A percentile compares a stretch with the other conserved stretches of the same genome.
phyloP scores from a whole-genome alignment of 1,284 basidiomycete species.

The Anthracocystis walkeri region DNA sequence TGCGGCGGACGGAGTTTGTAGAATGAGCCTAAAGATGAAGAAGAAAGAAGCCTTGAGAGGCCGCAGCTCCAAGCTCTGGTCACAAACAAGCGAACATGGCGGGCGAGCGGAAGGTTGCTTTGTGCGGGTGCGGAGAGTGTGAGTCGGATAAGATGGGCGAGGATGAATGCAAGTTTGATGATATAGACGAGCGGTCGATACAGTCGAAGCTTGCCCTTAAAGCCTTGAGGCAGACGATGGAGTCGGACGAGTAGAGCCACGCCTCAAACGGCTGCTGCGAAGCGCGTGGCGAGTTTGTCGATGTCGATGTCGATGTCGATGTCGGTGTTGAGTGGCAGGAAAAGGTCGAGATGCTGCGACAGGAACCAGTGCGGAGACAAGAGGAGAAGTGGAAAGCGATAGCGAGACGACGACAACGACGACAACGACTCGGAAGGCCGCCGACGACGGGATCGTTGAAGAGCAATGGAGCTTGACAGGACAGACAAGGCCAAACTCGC shows the following conservation, averaged over 20 bases:
- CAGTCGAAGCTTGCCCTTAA: not conserved
- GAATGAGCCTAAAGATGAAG: not conserved
- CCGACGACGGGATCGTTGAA: slow-evolving; percentile 1
- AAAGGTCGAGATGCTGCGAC: not conserved
- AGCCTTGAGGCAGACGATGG: not conserved
- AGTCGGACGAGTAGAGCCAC: slow-evolving; percentile 5
- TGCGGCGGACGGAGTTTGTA: not conserved
- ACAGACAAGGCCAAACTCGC: not conserved
- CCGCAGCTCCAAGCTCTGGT: slow-evolving; percentile 20
- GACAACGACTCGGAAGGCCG: not conserved
- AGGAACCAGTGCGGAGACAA: not conserved
- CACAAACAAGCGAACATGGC: slow-evolving; percentile 34
- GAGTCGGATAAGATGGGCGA: not conserved
- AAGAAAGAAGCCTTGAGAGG: slow-evolving; percentile 21
- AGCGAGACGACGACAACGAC: not conserved
- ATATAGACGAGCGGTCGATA: not conserved
- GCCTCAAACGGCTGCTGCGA: not conserved
- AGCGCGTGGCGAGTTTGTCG: not conserved
- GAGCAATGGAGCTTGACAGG: not conserved
- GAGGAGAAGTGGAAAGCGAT: not conserved
- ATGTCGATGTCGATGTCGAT: not conserved
- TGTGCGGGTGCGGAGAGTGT: slow-evolving; percentile 5
- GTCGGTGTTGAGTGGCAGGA: not conserved
- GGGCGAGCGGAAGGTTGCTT: slow-evolving; percentile 1
- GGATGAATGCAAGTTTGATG: slow-evolving; percentile 1